phyloP scores from a whole-genome alignment of 2,329 filamentous ascomycete species.

The Sporothrix brunneoviolacea region DNA sequence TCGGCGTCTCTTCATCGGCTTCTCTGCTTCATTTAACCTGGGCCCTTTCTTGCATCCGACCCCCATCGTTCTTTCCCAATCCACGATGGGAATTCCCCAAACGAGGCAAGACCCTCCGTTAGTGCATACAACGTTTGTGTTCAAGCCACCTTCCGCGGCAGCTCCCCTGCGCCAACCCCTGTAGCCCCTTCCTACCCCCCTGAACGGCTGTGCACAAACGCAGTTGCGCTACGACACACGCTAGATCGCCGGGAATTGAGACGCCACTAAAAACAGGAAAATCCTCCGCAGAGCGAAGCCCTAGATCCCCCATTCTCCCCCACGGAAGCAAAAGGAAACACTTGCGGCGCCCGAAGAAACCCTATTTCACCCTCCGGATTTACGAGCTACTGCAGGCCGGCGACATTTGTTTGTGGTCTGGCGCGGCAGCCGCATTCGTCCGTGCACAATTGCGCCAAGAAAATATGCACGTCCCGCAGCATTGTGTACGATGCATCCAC shows the following conservation, averaged over 20 bases:
- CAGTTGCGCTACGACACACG: not conserved
- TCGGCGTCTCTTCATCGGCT: not conserved
- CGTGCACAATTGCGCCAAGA: no score
- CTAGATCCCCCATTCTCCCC: not conserved
- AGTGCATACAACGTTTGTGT: not conserved
- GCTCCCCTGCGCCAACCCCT: not conserved
- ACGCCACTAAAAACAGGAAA: not conserved
- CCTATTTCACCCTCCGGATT: not conserved
- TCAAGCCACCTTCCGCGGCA: constrained; percentile 4
- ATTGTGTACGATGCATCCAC: no score
- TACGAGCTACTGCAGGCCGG: no score
- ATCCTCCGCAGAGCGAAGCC: not conserved
- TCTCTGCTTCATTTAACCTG: not conserved
- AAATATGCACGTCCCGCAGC: no score
- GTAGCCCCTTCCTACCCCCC: not conserved
- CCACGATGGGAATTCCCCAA: not conserved
- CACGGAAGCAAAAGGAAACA: not conserved
- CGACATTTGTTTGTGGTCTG: no score
- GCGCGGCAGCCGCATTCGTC: no score
- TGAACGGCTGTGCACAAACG: not conserved
- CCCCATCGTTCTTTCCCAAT: not conserved
- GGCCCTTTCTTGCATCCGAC: not conserved
- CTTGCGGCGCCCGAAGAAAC: not conserved
- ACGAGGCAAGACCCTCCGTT: constrained; percentile 5
- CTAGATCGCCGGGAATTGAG: not conserved